phyloP scores from a whole-genome alignment of 2,329 filamentous ascomycete species.

The Xylogone sp. region DNA sequence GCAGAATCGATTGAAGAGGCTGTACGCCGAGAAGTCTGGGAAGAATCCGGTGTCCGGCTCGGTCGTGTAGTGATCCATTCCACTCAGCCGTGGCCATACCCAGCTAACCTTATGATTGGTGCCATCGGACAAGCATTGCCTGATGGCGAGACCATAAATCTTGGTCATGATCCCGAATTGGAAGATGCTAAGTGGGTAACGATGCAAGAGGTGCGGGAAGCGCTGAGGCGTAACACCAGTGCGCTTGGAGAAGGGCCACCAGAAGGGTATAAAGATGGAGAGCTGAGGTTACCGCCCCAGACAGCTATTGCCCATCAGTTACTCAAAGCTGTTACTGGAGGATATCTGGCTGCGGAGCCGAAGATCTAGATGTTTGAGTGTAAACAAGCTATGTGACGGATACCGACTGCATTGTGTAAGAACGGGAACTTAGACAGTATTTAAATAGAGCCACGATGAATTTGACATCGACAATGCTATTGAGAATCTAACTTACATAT shows the following conservation, averaged over 20 bases:
- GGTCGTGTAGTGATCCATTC: constrained; percentile 79
- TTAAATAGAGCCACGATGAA: too few relatives aligned
- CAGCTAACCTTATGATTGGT: constrained; percentile 79
- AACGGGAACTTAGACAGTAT: too few relatives aligned
- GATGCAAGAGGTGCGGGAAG: constrained; percentile 75
- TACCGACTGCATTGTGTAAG: too few relatives aligned
- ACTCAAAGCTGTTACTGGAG: constrained; percentile 73
- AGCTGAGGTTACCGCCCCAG: constrained; percentile 72
- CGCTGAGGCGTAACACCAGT: constrained; percentile 64
- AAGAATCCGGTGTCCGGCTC: constrained; percentile 74
- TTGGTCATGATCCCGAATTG: constrained; percentile 87
- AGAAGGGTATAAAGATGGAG: constrained; percentile 69
- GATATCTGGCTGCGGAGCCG: constrained; percentile 51
- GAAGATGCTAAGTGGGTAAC: constrained; percentile 87
- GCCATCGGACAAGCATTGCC: constrained; percentile 84
- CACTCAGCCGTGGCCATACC: constrained; percentile 85
- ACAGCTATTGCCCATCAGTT: constrained; percentile 93
- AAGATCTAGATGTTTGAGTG: constrained; percentile 22
- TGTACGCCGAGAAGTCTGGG: constrained; percentile 79
- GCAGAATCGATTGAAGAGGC: constrained; percentile 84
- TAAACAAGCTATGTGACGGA: not conserved
- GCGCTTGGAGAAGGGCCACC: constrained; percentile 62
- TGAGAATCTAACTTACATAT: too few relatives aligned
- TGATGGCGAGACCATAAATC: constrained; percentile 72
- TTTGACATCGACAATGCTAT: too few relatives aligned